Evolutionary conservation across 495 filamentous ascomycete genomes (phyloP).

Genomic region (Neurospora discreta): DNA sequence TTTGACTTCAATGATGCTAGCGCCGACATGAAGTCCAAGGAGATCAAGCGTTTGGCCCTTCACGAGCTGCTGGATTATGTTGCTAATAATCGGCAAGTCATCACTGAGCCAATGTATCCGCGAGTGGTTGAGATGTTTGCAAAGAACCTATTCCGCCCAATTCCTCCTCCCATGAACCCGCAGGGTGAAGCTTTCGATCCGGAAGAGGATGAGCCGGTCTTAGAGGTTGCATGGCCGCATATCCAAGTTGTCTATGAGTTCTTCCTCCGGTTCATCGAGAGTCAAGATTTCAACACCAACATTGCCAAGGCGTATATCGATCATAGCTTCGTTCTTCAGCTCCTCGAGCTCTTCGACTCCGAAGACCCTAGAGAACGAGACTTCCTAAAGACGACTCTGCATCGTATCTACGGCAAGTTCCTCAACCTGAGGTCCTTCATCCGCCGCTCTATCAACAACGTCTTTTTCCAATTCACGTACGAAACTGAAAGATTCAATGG

Average conservation of each 20-base stretch:
- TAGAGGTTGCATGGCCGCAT: constrained; percentile 98
- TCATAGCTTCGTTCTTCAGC: constrained; percentile 90
- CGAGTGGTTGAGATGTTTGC: constrained; percentile 98
- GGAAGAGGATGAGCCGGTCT: constrained; percentile 94
- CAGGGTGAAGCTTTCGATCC: constrained; percentile 98
- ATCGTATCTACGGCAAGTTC: constrained; percentile 99
- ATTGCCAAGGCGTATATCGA: constrained; percentile 99
- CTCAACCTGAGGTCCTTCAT: constrained; percentile 96
- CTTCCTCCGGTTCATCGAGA: constrained; percentile 97
- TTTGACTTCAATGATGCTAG: constrained; percentile 99
- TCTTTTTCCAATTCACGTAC: constrained; percentile 99
- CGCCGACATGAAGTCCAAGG: constrained; percentile 99
- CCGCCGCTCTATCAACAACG: constrained; percentile 96
- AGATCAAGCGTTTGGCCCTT: constrained; percentile 94
- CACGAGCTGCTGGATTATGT: constrained; percentile 98
- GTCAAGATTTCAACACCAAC: constrained; percentile 99
- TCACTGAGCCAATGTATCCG: constrained; percentile 98
- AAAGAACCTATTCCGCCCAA: constrained; percentile 96
- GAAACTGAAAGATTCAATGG: constrained; percentile 98
- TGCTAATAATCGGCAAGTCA: constrained; percentile 94
- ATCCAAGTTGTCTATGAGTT: constrained; percentile 99
- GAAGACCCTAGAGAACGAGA: constrained; percentile 96
- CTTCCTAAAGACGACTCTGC: constrained; percentile 95
- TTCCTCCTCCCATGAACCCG: constrained; percentile 92
- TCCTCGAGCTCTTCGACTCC: constrained; percentile 97